These are phyloP conservation scores for Podaxis sp. DNA, from an alignment of 768 basidiomycete genomes.

Conservation along the genomic window DNA sequence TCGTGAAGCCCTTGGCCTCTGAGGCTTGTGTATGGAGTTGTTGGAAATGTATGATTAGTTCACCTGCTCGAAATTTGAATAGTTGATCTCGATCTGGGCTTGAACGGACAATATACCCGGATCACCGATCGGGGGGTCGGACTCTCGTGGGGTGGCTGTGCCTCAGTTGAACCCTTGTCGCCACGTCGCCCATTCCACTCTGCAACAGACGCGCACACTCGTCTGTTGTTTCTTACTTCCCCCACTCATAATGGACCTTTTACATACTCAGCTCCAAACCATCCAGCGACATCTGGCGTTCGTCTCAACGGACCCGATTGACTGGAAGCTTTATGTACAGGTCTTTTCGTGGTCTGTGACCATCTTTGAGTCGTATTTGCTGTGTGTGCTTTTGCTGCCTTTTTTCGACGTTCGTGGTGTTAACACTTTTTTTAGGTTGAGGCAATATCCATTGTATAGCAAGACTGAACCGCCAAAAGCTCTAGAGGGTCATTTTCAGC, in stretches of 20 bases:
- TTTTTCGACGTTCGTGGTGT: neutral
- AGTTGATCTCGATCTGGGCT: too few relatives aligned
- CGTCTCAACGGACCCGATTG: constrained; percentile 64
- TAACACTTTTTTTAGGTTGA: constrained; percentile 34
- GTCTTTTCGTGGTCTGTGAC: constrained; percentile 70
- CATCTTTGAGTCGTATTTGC: constrained; percentile 82
- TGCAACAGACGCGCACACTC: neutral
- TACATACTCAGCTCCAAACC: constrained; percentile 51
- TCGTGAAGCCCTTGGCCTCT: constrained; percentile 18
- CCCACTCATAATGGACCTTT: constrained; percentile 48
- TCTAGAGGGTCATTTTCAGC: constrained; percentile 63
- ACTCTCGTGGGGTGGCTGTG: neutral
- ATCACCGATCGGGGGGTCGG: too few relatives aligned
- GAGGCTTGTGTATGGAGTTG: too few relatives aligned
- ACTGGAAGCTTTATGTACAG: constrained; percentile 85
- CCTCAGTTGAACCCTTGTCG: neutral
- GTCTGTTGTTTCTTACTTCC: constrained; percentile 11
- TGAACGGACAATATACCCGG: too few relatives aligned
- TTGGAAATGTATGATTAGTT: too few relatives aligned
- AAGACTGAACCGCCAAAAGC: constrained; percentile 68
- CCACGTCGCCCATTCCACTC: neutral
- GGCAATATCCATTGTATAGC: constrained; percentile 84
- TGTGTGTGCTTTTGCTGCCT: constrained; percentile 47
- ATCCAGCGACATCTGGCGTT: constrained; percentile 66
- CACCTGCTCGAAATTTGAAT: too few relatives aligned